Base-by-base conservation (phyloP, 2,329 filamentous ascomycete species). In the Sphaerostilbella broomeana region DNA sequence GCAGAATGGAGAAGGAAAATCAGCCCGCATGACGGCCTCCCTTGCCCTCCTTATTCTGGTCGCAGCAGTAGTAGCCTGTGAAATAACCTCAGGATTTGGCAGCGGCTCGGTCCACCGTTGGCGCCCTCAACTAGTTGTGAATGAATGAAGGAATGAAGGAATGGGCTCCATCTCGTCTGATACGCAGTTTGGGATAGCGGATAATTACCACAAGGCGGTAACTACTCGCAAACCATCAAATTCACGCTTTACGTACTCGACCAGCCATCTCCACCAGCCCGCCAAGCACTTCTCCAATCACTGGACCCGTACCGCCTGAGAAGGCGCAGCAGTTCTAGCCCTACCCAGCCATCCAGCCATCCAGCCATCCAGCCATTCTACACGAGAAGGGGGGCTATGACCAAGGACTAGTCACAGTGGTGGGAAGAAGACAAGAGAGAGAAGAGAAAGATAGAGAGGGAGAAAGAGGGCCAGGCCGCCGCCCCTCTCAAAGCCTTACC, bases 91-190 rank as follows among this genome's bases (percentile, higher is more conserved):
- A 24, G 29, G 21, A 17, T 18, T 5, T 42, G 30, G 39, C 39
- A 42, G 39, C 39, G 39, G 39, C 39, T 42, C 39, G 39, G 39
- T 42, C 39, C 39, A 41, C 31, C 26, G 31, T n/a, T 31, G 18
- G 28, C 17, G n/a, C 12, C 15, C 18, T 3, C 28, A 6, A n/a
- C n/a, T n/a, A n/a, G n/a, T n/a, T n/a, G n/a, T n/a, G n/a, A n/a
- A n/a, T n/a, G n/a, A n/a, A n/a, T n/a, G n/a, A n/a, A n/a, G n/a
- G n/a, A n/a, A n/a, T n/a, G n/a, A n/a, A n/a, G n/a, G n/a, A n/a
- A n/a, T n/a, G n/a, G n/a, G n/a, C n/a, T n/a, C n/a, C n/a, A n/a
- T n/a, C n/a, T n/a, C n/a, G n/a, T n/a, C n/a, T n/a, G n/a, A n/a
- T n/a, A n/a, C n/a, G n/a, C n/a, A n/a, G n/a, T n/a, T n/a, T n/a